Conservation (phyloP, 2,329 filamentous ascomycete species). For the Pezicula rhizophila region DNA sequence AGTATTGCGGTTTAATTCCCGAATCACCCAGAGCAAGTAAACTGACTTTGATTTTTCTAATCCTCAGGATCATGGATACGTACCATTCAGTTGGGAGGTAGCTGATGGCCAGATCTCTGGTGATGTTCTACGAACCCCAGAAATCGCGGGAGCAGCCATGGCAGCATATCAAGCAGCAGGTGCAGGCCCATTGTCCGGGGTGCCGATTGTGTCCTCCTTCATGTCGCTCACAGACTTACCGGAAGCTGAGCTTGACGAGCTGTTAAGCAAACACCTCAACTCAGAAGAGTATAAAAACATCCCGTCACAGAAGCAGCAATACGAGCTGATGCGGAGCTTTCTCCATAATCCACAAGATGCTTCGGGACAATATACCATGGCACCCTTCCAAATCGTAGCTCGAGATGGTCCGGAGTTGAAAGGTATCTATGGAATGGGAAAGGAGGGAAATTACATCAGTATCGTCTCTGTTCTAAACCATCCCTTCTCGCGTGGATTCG, state of each 20-base stretch:
- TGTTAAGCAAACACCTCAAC: slow-evolving; percentile 4
- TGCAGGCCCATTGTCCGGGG: slow-evolving; percentile 8
- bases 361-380: slow-evolving; percentile 10
- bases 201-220: slow-evolving; percentile 10
- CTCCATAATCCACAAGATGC: slow-evolving; percentile 6
- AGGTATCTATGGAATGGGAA: slow-evolving; percentile 10
- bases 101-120: slow-evolving; percentile 2
- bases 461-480: slow-evolving; percentile 29
- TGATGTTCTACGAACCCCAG: slow-evolving; percentile 3
- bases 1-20: no score
- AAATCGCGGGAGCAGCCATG: slow-evolving; percentile 9
- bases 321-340: slow-evolving; percentile 4
- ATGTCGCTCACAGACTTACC: slow-evolving; percentile 8
- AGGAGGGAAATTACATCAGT: slow-evolving; percentile 17
- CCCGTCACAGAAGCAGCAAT: slow-evolving; percentile 7
- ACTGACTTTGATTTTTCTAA: no score
- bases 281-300: background rate
- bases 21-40: no score
- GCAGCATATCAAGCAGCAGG: slow-evolving; percentile 8
- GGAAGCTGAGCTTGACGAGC: slow-evolving; percentile 1
- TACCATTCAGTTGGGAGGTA: slow-evolving; percentile 3
- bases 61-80: slow-evolving; percentile 2
- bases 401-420: slow-evolving; percentile 7
- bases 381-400: slow-evolving; percentile 10
- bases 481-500: slow-evolving; percentile 34